phyloP scores from a whole-genome alignment of 2,329 filamentous ascomycete species.

The Periglandula ipomoeae region DNA sequence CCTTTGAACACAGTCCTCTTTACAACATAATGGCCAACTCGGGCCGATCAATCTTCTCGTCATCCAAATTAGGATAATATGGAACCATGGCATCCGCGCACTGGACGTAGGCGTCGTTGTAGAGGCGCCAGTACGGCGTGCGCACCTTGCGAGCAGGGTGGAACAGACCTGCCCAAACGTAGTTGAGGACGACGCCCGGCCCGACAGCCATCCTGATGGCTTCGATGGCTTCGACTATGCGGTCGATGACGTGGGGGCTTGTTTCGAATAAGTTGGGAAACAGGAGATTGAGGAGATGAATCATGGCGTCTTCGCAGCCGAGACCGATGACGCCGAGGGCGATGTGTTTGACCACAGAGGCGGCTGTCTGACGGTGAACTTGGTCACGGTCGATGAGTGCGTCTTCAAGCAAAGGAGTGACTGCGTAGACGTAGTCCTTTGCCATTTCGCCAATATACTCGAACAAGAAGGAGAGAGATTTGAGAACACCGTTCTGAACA shows the following conservation, averaged over 20 bases:
- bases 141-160: slow-evolving; percentile 93
- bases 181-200: slow-evolving; percentile 89
- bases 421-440: slow-evolving; percentile 98
- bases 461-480: slow-evolving; percentile 92
- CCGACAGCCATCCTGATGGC: slow-evolving; percentile 90
- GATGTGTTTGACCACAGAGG: slow-evolving; percentile 95
- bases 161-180: slow-evolving; percentile 95
- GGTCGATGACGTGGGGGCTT: slow-evolving; percentile 94
- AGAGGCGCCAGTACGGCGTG: slow-evolving; percentile 89
- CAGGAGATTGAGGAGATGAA: slow-evolving; percentile 90
- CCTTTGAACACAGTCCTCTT: slow-evolving; percentile 12
- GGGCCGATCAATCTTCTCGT: slow-evolving; percentile 67
- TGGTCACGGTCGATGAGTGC: slow-evolving; percentile 96
- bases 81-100: slow-evolving; percentile 91
- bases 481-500: slow-evolving; percentile 96
- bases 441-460: slow-evolving; percentile 99
- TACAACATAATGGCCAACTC: slow-evolving; percentile 79
- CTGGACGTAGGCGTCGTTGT: slow-evolving; percentile 95
- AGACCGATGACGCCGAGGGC: slow-evolving; percentile 95
- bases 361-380: slow-evolving; percentile 93
- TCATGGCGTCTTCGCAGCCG: slow-evolving; percentile 96
- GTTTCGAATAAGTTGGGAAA: slow-evolving; percentile 98
- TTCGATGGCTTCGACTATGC: slow-evolving; percentile 95
- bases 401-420: slow-evolving; percentile 90
- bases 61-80: slow-evolving; percentile 82